Percentiles rank a stretch among this genome's conserved stretches.
These are phyloP conservation scores for Suhomyces coccinellae DNA, from an alignment of 1,139 yeast species.

Conservation along the genomic window DNA sequence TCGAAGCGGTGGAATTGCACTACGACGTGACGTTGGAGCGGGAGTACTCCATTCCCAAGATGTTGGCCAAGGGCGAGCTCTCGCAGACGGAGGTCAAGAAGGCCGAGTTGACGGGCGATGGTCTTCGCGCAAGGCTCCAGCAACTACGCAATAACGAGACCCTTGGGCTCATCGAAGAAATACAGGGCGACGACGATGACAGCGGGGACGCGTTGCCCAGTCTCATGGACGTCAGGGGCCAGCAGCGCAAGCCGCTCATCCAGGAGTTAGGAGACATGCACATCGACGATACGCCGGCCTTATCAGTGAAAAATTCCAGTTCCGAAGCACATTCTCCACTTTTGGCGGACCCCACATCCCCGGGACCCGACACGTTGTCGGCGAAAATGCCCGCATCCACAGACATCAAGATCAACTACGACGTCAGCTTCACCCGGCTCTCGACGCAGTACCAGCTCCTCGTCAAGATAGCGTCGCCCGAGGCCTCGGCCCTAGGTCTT, in stretches of 20 bases:
- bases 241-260: slow-evolving; percentile 31
- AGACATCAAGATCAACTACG: slow-evolving; percentile 5
- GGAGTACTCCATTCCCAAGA: slow-evolving; percentile 56
- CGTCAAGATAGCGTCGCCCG: slow-evolving; percentile 13
- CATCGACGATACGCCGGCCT: slow-evolving; percentile 12
- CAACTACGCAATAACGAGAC: slow-evolving; percentile 42
- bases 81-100: slow-evolving; percentile 35
- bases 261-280: slow-evolving; percentile 39
- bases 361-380: too few species aligned
- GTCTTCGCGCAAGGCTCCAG: slow-evolving; percentile 34
- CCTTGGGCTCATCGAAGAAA: slow-evolving; percentile 42
- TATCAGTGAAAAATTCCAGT: not conserved
- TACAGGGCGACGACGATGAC: slow-evolving; percentile 17
- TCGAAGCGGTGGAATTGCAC: slow-evolving; percentile 64
- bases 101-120: slow-evolving; percentile 34
- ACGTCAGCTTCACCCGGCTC: slow-evolving; percentile 13
- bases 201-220: slow-evolving; percentile 19
- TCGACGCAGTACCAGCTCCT: slow-evolving; percentile 10
- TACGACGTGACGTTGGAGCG: slow-evolving; percentile 41
- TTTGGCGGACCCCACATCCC: not conserved
- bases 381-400: not conserved
- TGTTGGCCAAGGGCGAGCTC: slow-evolving; percentile 59
- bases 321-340: too few species aligned
- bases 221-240: slow-evolving; percentile 21
- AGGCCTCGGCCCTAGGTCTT: not conserved